Evolutionary conservation across 73 alveolate genomes (phyloP).

Genomic region (Durusdinium trenchii): DNA sequence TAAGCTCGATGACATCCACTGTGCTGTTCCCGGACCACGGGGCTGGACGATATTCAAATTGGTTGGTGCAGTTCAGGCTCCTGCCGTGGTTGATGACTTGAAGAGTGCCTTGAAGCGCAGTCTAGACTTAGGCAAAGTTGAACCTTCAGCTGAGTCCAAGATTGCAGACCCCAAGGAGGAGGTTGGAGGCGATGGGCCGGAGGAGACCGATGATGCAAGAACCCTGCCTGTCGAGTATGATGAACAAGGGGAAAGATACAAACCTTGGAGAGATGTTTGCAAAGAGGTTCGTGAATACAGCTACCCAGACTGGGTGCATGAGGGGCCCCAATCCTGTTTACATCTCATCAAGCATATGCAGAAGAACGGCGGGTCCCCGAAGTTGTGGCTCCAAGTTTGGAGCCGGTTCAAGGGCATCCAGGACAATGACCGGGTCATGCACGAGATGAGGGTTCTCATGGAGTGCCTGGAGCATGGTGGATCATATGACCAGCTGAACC

Average conservation of each 20-base stretch:
- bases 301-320: background rate
- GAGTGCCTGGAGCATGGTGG: background rate
- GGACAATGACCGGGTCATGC: background rate
- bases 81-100: background rate
- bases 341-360: background rate
- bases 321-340: background rate
- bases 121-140: background rate
- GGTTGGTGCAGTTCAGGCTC: too few relatives aligned
- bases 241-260: too few relatives aligned
- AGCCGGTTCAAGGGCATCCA: background rate
- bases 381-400: conserved; percentile 20
- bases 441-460: background rate
- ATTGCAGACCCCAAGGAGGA: background rate
- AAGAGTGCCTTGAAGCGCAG: background rate
- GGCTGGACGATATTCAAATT: too few relatives aligned
- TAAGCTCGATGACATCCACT: too few relatives aligned
- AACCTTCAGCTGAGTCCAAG: background rate
- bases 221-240: too few relatives aligned
- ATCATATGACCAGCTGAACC: background rate
- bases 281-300: background rate
- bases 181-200: background rate
- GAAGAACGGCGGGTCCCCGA: background rate
- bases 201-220: too few relatives aligned
- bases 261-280: background rate
- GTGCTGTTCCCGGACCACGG: too few relatives aligned